Evolutionary conservation across 306 rosid genomes (phyloP), one percentile per base, ranked within the genome.

Genomic region (Senna siamea): DNA sequence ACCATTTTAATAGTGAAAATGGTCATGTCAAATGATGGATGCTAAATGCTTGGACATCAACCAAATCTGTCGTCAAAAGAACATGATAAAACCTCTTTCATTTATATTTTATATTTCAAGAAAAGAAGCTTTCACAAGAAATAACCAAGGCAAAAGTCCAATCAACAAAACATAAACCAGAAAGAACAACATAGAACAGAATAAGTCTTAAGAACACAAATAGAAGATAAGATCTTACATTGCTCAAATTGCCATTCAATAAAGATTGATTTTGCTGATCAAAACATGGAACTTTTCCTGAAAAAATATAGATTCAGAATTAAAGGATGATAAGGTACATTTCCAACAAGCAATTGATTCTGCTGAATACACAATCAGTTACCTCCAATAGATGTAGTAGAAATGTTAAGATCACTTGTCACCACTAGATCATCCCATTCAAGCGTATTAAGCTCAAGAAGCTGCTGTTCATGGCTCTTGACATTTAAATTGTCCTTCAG

Each of bases 381-480:
- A 94, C 98, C 96, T 85, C 83, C 88, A 67, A 62, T 70, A 61
- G 76, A 64, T 46, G 80, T 64, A 50, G 66, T 38, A 76, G 81
- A 57, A 52, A 73, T 79, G 79, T 73, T 78, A 67, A 58, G 66
- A 37, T 76, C 91, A 70, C 84, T 77, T 72, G 85, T 17, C 61
- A 65, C 85, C 68, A 95, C 89, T 64, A 94, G 89, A 11, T 95
- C 99, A 74, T 95, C 98, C 99, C 99, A 95, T 17, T 95, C 99
- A 51, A 92, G 98, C 30, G 99, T 92, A 75, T 95, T 95, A 75
- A 95, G 80, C 84, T 95, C 99, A 78, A 80, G 92, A 73, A 93
- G 96, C 81, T 76, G 83, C 76, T 78, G 77, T 58, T 91, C 90
- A 76, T 82, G 85, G 81, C 64, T 84, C 69, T 74, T 73, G 76